Percentiles rank a stretch among this genome's conserved stretches.
These are phyloP conservation scores for Sugiyamaella grinbergsii DNA, from an alignment of 1,139 yeast genomes.

Conservation along the genomic window DNA sequence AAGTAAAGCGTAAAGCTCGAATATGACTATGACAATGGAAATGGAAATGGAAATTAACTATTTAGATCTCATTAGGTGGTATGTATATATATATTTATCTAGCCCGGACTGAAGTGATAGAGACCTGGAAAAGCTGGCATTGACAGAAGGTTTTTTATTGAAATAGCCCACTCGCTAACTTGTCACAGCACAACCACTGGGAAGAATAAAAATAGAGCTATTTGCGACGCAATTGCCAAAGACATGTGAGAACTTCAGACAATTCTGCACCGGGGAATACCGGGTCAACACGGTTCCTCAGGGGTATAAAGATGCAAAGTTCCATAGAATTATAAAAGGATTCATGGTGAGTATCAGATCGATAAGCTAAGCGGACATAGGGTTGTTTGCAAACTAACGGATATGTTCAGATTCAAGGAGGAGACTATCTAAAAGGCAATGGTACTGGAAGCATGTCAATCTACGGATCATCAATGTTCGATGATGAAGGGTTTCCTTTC, in stretches of 20 bases:
- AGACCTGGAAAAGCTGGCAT: too few species aligned
- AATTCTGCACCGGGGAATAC: constrained; percentile 58
- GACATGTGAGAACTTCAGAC: constrained; percentile 58
- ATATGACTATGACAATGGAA: too few species aligned
- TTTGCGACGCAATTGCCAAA: constrained; percentile 48
- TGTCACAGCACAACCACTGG: constrained; percentile 35
- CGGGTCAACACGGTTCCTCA: constrained; percentile 50
- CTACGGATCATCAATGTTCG: constrained; percentile 66
- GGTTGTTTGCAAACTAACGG: neutral
- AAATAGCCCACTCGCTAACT: neutral
- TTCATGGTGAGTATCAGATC: constrained; percentile 56
- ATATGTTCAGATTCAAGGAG: constrained; percentile 44
- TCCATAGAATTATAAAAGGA: constrained; percentile 77
- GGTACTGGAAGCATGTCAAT: constrained; percentile 51
- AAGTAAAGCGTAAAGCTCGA: constrained; percentile 27
- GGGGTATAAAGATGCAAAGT: constrained; percentile 69
- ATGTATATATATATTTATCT: too few species aligned
- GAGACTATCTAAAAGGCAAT: constrained; percentile 48
- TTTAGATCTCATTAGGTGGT: constrained; percentile 38
- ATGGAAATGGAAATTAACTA: constrained; percentile 21
- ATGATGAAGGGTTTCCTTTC: constrained; percentile 76
- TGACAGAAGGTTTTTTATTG: too few species aligned
- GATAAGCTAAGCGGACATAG: neutral
- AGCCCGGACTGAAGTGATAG: too few species aligned
- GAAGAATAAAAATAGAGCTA: constrained; percentile 52